Evolutionary conservation across 345 rosid species (phyloP), one percentile per base, ranked within the genome.

Genomic region (Euphorbia tirucalli): DNA sequence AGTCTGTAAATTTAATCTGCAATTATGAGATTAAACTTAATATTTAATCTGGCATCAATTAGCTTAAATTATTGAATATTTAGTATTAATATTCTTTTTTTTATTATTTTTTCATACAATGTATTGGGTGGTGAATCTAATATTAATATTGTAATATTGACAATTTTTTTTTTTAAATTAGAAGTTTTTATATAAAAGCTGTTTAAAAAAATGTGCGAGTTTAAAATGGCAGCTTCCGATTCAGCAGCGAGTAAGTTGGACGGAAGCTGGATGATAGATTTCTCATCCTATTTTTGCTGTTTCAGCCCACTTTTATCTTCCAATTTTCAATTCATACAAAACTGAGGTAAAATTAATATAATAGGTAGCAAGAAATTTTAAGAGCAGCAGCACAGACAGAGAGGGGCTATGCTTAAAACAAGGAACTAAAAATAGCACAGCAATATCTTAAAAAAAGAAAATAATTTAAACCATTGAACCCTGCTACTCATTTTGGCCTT

Each of bases 371-470:
- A 35, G 39, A 35, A 35, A 35, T 35, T 35, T 35, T 3, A 49
- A 1, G 4, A 49, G 5, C 55, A 56, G 60, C 11, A 56, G 5
- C 60, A 56, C 22, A 56, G 30, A 56, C 25, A 24, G 3, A 55
- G 10, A 9, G 30, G 1, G 83, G 85, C 25, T 28, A 54, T 28
- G 81, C 91, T 82, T 78, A 71, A 82, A 82, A 73, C 25, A 57
- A 83, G 89, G 85, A 66, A 75, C 73, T 65, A 64, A 73, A 68
- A 64, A 30, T 37, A 50, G 77, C 39, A 57, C 14, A 64, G 22
- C 21, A 74, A 66, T 14, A 49, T 52, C 75, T 41, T 71, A 70
- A 79, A 69, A 44, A 31, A 72, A 78, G 76, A 77, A 59, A 25
- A 52, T 62, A 37, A 24, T 72, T 60, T 21, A 65, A 54, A 68